Conservation (phyloP, 768 basidiomycete species). For the Rhodotorula diobovata region DNA sequence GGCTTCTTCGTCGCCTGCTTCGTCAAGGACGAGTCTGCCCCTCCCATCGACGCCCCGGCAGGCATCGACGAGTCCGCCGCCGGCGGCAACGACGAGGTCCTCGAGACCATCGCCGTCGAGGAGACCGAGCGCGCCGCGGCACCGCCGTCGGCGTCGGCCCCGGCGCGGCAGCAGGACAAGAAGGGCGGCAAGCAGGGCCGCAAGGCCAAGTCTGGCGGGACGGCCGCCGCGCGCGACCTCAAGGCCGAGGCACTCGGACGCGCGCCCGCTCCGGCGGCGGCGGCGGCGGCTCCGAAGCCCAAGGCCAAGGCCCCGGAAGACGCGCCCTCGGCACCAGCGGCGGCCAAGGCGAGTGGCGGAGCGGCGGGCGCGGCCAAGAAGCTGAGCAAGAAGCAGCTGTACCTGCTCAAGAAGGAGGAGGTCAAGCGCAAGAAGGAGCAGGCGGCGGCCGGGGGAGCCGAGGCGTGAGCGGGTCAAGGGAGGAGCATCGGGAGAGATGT, state of each 20-base stretch:
- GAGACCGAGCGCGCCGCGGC: not conserved
- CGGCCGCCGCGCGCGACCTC: constrained; percentile 3
- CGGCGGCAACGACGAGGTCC: too few relatives aligned
- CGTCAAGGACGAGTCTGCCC: constrained; percentile 46
- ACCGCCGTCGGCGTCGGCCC: not conserved
- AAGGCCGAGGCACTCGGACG: constrained; percentile 12
- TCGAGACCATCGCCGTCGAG: not conserved
- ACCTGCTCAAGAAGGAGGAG: constrained; percentile 30
- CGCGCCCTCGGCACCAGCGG: too few relatives aligned
- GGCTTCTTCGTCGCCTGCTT: constrained; percentile 99
- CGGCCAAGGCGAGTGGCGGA: too few relatives aligned
- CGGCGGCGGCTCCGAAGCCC: not conserved
- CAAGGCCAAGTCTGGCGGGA: constrained; percentile 14
- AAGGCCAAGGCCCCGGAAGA: not conserved
- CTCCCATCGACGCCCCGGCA: not conserved
- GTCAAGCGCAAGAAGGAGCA: constrained; percentile 25
- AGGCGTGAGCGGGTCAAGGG: not conserved
- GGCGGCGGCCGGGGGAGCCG: not conserved
- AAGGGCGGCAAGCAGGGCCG: constrained; percentile 6
- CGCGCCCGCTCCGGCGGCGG: not conserved
- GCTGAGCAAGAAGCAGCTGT: constrained; percentile 26
- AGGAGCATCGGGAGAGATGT: too few relatives aligned
- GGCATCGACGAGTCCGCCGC: too few relatives aligned
- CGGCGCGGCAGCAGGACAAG: not conserved
- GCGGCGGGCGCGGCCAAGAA: constrained; percentile 12